Evolutionary conservation across 2,329 filamentous ascomycete species (phyloP).

Genomic region (Xenosphaeropsis pyriputrescens): DNA sequence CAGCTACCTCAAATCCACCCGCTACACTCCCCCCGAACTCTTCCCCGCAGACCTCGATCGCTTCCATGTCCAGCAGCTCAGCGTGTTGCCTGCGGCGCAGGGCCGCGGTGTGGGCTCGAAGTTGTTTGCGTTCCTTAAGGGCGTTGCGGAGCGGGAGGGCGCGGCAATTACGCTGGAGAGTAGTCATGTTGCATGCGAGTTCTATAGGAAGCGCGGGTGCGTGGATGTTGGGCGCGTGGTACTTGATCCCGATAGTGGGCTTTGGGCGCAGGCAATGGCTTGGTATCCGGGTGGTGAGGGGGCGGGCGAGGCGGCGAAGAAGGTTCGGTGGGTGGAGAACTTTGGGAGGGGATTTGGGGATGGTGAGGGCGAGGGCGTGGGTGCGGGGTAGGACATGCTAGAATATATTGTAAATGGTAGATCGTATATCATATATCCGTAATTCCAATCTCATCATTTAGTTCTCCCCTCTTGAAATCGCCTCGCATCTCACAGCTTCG

Average conservation of each 20-base stretch:
- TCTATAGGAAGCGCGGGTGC: not conserved
- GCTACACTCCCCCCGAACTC: not conserved
- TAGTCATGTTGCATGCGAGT: not conserved
- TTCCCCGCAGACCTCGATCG: not conserved
- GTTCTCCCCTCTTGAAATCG: too few relatives aligned
- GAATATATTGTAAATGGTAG: too few relatives aligned
- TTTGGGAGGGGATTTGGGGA: too few relatives aligned
- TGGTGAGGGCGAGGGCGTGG: too few relatives aligned
- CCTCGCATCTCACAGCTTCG: too few relatives aligned
- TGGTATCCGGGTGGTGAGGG: not conserved
- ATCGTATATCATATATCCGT: too few relatives aligned
- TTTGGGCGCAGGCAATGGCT: not conserved
- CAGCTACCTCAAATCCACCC: too few relatives aligned
- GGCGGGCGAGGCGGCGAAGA: not conserved
- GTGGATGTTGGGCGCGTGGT: not conserved
- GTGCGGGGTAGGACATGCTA: too few relatives aligned
- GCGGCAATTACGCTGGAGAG: not conserved
- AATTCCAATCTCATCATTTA: too few relatives aligned
- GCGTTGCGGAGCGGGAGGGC: not conserved
- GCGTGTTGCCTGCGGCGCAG: not conserved
- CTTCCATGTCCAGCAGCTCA: not conserved
- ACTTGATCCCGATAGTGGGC: not conserved
- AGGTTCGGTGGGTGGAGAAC: too few relatives aligned
- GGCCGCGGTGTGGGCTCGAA: not conserved
- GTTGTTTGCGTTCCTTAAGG: not conserved